Conservation (phyloP, 305 asterid species). For the Stenogyne calaminthoides region DNA sequence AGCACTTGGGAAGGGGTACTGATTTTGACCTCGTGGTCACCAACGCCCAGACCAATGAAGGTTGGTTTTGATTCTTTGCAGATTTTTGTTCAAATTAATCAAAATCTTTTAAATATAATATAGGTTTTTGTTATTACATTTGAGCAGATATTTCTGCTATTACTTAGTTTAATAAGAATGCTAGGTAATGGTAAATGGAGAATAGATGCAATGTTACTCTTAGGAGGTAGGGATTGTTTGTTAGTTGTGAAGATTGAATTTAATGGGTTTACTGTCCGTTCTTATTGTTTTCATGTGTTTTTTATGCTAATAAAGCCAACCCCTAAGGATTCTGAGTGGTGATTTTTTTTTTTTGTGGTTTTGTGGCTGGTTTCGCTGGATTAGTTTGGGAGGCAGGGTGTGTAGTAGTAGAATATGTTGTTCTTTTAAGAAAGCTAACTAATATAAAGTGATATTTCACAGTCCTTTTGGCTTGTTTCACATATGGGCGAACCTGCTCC, state of each 20-base stretch:
- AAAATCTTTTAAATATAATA: conserved; percentile 8
- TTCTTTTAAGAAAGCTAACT: conserved; percentile 18
- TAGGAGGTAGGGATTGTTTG: conserved; percentile 3
- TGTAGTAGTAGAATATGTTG: background rate
- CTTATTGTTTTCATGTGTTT: background rate
- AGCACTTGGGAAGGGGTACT: conserved; percentile 98
- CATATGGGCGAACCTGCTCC: conserved; percentile 5
- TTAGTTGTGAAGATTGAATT: conserved; percentile 8
- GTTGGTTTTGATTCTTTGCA: conserved; percentile 72
- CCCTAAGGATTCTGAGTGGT: background rate
- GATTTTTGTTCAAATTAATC: conserved; percentile 20
- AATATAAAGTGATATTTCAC: background rate
- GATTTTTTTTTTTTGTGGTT: background rate
- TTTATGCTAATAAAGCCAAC: background rate
- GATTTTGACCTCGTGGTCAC: conserved; percentile 99
- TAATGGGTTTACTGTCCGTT: conserved; percentile 8
- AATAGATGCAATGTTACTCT: conserved; percentile 8
- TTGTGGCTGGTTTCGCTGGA: background rate
- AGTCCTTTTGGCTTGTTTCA: background rate
- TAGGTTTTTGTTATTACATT: conserved; percentile 17
- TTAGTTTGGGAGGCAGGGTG: background rate
- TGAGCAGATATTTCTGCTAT: background rate
- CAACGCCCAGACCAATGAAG: conserved; percentile 99
- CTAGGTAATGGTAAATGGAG: conserved; percentile 17
- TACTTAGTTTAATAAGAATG: conserved; percentile 14